Evolutionary conservation across 1,284 basidiomycete genomes (phyloP), one percentile per base, ranked within the genome.

Genomic region (Termitomyces sp.): DNA sequence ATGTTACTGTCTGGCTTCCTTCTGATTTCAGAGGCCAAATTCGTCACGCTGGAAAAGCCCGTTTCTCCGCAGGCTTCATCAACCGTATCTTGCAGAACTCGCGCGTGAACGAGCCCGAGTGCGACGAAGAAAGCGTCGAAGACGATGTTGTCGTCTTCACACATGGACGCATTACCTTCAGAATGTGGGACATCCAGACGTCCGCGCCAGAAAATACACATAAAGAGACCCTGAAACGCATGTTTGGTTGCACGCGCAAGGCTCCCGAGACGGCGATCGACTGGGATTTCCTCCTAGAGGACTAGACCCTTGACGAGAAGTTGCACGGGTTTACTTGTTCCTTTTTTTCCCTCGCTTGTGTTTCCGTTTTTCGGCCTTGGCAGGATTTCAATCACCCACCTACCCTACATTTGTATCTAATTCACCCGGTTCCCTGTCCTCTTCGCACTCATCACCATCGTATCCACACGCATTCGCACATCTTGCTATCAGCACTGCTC

Each of bases 201-300:
- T 75, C 78, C 56, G 73, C 79, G 48, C 80, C 85, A 12, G 87
- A 90, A 66, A 80, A 76, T 55, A 53, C 70, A 34, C 77, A 77
- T 59, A 80, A 78, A 67, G 86, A 88, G 69, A 72, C 75, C 1
- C 72, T 85, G 65, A 84, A 81, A 67, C 76, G 83, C 54, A 73
- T 88, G 59, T 85, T 87, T 65, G 73, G 82, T 31, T 79, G 77
- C 65, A 63, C 73, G 40, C 79, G 74, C 65, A 82, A 76, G 65
- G 72, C 73, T 40, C 78, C 78, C 21, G 81, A 79, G 64, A 75
- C 76, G 21, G 64, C 72, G 36, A 82, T 86, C 58, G 78, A 89
- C 68, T 90, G 87, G 87, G 87, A 90, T 65, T 90, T 86, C 68
- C 73, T 90, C 54, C 76, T 90, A 49, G 85, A 88, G 56, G 84